Percentiles rank a stretch among this genome's conserved stretches.
Conservation (phyloP, 208 protist genomes). For the Leishmania mexicana region DNA sequence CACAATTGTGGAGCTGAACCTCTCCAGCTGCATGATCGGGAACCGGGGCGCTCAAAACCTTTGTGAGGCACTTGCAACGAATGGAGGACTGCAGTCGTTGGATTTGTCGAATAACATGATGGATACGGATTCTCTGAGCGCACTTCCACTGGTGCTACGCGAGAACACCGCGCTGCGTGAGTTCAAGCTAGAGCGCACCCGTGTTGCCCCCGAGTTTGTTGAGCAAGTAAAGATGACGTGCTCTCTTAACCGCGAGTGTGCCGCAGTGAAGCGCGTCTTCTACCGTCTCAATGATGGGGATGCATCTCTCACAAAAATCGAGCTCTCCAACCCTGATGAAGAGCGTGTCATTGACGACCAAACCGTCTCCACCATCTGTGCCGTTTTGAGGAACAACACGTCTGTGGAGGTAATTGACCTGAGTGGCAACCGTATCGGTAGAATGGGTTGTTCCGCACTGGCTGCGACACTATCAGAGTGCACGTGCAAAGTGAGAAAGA, state of each 20-base stretch:
- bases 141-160: conserved; percentile 61
- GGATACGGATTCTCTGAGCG: conserved; percentile 43
- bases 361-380: conserved; percentile 63
- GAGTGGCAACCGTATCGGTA: conserved; percentile 62
- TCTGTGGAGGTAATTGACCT: conserved; percentile 60
- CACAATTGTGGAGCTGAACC: conserved; percentile 49
- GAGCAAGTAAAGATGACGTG: conserved; percentile 57
- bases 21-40: conserved; percentile 75
- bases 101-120: conserved; percentile 80
- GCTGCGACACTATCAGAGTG: conserved; percentile 44
- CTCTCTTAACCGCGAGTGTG: conserved; percentile 74
- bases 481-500: conserved; percentile 41
- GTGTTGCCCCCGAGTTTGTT: conserved; percentile 40
- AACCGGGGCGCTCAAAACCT: conserved; percentile 72
- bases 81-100: conserved; percentile 60
- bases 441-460: conserved; percentile 53
- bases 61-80: conserved; percentile 71
- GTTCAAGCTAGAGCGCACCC: conserved; percentile 59
- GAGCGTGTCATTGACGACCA: conserved; percentile 59
- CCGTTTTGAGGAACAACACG: conserved; percentile 40
- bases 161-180: conserved; percentile 55
- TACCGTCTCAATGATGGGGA: conserved; percentile 70
- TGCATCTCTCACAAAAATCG: conserved; percentile 43
- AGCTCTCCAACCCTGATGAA: conserved; percentile 45
- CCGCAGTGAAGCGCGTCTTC: conserved; percentile 56